Conservation (phyloP, 2,329 filamentous ascomycete genomes). For the Chaetomiaceae sp. region DNA sequence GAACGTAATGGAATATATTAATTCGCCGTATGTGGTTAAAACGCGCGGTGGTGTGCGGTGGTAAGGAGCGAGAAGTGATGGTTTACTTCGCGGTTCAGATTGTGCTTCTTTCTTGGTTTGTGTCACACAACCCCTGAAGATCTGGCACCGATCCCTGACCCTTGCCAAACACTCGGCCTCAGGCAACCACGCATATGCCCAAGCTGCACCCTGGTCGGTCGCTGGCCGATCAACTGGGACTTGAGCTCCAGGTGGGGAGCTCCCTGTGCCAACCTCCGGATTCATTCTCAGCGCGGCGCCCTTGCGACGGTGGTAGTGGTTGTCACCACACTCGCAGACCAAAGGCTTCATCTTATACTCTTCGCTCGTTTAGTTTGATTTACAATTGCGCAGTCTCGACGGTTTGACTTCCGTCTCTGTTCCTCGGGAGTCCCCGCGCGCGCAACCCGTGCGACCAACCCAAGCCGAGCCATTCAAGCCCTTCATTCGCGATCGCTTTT, state of each 20-base stretch:
- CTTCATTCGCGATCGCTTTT: neutral
- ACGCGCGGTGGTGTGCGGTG: too few species aligned
- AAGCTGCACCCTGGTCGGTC: neutral
- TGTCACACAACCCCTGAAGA: neutral
- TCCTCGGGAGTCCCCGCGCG: neutral
- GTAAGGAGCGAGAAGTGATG: too few species aligned
- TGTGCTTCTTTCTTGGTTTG: too few species aligned
- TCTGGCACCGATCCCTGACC: neutral
- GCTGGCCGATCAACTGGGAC: too few species aligned
- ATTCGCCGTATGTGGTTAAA: too few species aligned
- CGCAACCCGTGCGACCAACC: neutral
- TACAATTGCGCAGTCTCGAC: neutral
- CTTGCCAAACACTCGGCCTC: neutral
- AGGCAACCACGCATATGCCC: neutral
- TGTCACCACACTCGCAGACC: too few species aligned
- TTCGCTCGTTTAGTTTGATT: neutral
- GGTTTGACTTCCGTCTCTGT: neutral
- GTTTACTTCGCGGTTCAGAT: too few species aligned
- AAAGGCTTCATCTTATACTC: neutral
- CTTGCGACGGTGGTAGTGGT: neutral
- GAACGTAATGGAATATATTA: neutral
- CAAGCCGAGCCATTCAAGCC: too few species aligned
- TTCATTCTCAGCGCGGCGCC: neutral
- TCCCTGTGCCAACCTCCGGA: neutral
- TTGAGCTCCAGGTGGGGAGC: too few species aligned